These are phyloP conservation scores for Davidsoniella neocaledoniae DNA, from an alignment of 2,329 filamentous ascomycete genomes.

Conservation along the genomic window DNA sequence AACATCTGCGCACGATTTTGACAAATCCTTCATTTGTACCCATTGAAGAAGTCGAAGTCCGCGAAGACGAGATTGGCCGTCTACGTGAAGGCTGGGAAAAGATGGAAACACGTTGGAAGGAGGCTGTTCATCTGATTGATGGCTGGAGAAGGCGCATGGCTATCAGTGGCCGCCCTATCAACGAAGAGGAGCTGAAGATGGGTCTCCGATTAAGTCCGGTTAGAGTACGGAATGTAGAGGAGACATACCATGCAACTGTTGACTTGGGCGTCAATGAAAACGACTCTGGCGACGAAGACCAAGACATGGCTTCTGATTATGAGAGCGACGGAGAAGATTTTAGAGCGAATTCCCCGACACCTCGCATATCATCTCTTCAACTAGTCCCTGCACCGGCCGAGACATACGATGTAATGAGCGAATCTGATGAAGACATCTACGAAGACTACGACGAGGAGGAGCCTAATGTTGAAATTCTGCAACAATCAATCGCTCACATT, in stretches of 20 bases:
- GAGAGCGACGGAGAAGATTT: neutral
- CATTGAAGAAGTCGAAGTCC: constrained; percentile 81
- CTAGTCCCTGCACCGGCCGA: constrained; percentile 6
- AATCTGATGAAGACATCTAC: constrained; percentile 22
- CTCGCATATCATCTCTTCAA: constrained; percentile 6
- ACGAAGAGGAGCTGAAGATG: constrained; percentile 50
- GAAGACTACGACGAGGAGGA: constrained; percentile 28
- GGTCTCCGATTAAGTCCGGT: constrained; percentile 48
- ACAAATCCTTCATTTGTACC: constrained; percentile 95
- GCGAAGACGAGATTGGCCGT: constrained; percentile 76
- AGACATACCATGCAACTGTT: constrained; percentile 22
- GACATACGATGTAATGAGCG: constrained; percentile 16
- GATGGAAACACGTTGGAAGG: constrained; percentile 82
- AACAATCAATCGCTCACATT: constrained; percentile 24
- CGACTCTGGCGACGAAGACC: constrained; percentile 13
- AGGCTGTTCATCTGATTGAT: constrained; percentile 80
- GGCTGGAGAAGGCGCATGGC: constrained; percentile 76
- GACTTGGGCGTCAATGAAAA: constrained; percentile 14
- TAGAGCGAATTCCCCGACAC: constrained; percentile 2
- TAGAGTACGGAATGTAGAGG: constrained; percentile 34
- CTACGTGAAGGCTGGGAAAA: constrained; percentile 78
- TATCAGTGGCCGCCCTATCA: constrained; percentile 50
- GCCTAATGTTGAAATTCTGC: constrained; percentile 28
- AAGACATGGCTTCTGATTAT: constrained; percentile 9
- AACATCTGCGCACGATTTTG: constrained; percentile 66